These are phyloP conservation scores for Edaphochlamys debaryana DNA, from an alignment of 139 green algal species.

Conservation along the genomic window DNA sequence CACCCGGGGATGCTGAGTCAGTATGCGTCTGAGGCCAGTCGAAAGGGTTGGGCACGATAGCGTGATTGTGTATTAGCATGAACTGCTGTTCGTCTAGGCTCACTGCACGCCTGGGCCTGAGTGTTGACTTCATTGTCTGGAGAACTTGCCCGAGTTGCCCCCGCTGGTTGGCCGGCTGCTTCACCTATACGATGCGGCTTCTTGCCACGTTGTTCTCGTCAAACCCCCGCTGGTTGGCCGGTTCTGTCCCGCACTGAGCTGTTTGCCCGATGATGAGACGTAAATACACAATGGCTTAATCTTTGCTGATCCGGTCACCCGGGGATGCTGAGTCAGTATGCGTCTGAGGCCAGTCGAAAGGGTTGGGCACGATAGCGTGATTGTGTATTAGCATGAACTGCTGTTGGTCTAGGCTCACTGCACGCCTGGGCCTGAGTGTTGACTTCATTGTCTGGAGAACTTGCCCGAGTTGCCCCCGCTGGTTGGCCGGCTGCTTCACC, in stretches of 20 bases:
- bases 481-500: too few species aligned
- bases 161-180: not conserved
- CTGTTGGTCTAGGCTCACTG: too few species aligned
- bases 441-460: not conserved
- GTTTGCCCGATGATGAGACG: not conserved
- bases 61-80: not conserved
- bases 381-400: not conserved
- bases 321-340: conserved; percentile 16
- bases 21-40: not conserved
- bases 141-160: too few species aligned
- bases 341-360: not conserved
- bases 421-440: not conserved
- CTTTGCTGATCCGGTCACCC: conserved; percentile 9
- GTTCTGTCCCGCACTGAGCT: not conserved
- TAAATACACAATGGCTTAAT: not conserved
- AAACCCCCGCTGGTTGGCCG: not conserved
- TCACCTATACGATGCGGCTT: too few species aligned
- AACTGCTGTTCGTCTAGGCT: too few species aligned
- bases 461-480: too few species aligned
- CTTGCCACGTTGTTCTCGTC: too few species aligned
- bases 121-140: not conserved
- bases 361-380: not conserved
- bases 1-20: not conserved
- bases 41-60: too few species aligned
- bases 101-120: not conserved